Evolutionary conservation across 495 filamentous ascomycete genomes (phyloP).

Genomic region (Penicillium longicatenatum): DNA sequence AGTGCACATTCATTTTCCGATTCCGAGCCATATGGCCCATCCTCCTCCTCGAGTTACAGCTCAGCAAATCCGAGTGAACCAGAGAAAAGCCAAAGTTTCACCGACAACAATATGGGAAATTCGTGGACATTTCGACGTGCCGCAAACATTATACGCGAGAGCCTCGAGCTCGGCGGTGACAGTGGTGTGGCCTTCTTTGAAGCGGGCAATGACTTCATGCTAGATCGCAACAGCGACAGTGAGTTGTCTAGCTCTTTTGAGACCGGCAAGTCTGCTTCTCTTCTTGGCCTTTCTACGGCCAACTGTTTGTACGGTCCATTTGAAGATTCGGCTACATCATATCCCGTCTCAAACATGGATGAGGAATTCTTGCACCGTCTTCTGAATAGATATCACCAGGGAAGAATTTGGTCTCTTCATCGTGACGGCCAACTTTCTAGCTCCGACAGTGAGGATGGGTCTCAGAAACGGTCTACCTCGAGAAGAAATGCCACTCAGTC

Average conservation of each 20-base stretch:
- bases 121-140: conserved; percentile 53
- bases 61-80: not conserved
- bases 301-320: conserved; percentile 30
- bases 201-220: conserved; percentile 23
- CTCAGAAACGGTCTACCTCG: conserved; percentile 20
- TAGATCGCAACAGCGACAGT: conserved; percentile 29
- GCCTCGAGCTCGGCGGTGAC: conserved; percentile 48
- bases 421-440: conserved; percentile 44
- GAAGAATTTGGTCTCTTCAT: conserved; percentile 65
- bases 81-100: not conserved
- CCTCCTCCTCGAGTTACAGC: conserved; percentile 16
- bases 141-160: conserved; percentile 57
- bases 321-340: conserved; percentile 18
- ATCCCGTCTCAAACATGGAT: conserved; percentile 33
- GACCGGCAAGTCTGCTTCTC: conserved; percentile 24
- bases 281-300: conserved; percentile 36
- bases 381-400: conserved; percentile 57
- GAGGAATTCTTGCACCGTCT: conserved; percentile 49
- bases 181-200: conserved; percentile 57
- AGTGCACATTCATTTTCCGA: conserved; percentile 28
- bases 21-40: conserved; percentile 29
- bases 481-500: conserved; percentile 24
- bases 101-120: conserved; percentile 31
- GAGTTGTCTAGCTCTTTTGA: conserved; percentile 28
- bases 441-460: conserved; percentile 38